Base-by-base conservation (phyloP, 352 stramenopile genomes). In the Globisporangium nodosum region DNA sequence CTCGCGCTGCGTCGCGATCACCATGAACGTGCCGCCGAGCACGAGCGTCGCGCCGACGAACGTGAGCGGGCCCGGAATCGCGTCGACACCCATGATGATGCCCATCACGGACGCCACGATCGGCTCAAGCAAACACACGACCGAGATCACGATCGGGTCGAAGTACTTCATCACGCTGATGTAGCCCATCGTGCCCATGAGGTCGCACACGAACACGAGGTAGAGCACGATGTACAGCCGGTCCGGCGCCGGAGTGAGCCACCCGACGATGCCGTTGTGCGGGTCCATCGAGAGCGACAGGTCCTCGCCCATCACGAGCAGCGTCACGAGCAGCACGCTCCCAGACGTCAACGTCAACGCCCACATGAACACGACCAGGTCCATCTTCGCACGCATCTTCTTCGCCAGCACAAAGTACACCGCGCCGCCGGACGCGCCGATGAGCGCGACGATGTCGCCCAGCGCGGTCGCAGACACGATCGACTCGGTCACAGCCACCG, bases 141-240 rank as follows among this genome's bases (percentile, higher is more conserved):
- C 88, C 8, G 87, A 88, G 35, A 96, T 75, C 24, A 96, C 87
- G 53, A 97, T 89, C 27, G 88, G 76, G 47, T 92, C 83, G 48
- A 97, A 97, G 69, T 97, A 96, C 56, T 97, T 96, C 77, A 97
- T 88, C 12, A 92, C 84, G 3, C 75, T 74, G 47, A 97, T 64
- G 60, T 94, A 97, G 12, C 87, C 87, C 46, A 92, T 79, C 12
- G 85, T 95, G 54, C 89, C 87, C 0, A 96, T 59, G 13, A 92
- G 69, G 39, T 90, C 96, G 57, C 88, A 96, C 20, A 96, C 73
- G 27, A 96, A 49, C 13, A 93, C 87, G 53, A 96, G 81, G 50
- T 91, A 96, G 7, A 90, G 54, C 65, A 96, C 88, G 1, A 85
- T 78, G 45, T 70, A 60, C n/a, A 91, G 61, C 20, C 85, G 78